A percentile compares a stretch with the other conserved stretches of the same genome.
These are phyloP conservation scores for Fusarium agapanthi DNA, from an alignment of 2,329 filamentous ascomycete genomes.

Conservation along the genomic window DNA sequence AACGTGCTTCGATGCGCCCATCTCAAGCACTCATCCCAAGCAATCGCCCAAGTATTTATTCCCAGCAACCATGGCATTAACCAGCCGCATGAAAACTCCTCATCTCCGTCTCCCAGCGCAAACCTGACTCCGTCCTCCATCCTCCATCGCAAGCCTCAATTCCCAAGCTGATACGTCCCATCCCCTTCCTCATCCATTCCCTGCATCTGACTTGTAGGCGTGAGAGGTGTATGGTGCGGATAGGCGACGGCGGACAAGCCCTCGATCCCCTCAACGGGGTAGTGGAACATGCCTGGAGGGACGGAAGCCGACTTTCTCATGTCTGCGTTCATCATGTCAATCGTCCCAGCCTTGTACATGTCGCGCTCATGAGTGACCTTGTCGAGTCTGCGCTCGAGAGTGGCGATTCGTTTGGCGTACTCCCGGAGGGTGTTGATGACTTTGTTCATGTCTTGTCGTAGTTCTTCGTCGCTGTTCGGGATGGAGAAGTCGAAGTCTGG, in stretches of 20 bases:
- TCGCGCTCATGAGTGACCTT: neutral
- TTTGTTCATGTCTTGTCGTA: neutral
- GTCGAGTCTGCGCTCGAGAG: neutral
- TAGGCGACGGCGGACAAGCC: neutral
- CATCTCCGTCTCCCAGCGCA: neutral
- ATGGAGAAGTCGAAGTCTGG: neutral
- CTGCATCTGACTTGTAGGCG: slow-evolving; percentile 9
- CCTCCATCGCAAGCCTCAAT: neutral
- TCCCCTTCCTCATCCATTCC: neutral
- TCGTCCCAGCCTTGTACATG: neutral
- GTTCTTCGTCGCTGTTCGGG: neutral
- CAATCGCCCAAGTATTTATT: neutral
- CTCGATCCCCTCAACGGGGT: neutral
- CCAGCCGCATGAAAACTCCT: neutral
- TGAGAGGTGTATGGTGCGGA: neutral
- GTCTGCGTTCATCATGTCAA: neutral
- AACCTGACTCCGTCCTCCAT: neutral
- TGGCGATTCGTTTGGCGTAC: neutral
- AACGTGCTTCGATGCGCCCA: neutral
- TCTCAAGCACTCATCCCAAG: neutral
- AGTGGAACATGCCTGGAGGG: neutral
- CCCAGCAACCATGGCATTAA: neutral
- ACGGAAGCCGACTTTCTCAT: neutral
- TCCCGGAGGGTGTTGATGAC: neutral
- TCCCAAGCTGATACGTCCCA: neutral